phyloP scores from a whole-genome alignment of 2,329 filamentous ascomycete species.

The Aspergillus sp. region DNA sequence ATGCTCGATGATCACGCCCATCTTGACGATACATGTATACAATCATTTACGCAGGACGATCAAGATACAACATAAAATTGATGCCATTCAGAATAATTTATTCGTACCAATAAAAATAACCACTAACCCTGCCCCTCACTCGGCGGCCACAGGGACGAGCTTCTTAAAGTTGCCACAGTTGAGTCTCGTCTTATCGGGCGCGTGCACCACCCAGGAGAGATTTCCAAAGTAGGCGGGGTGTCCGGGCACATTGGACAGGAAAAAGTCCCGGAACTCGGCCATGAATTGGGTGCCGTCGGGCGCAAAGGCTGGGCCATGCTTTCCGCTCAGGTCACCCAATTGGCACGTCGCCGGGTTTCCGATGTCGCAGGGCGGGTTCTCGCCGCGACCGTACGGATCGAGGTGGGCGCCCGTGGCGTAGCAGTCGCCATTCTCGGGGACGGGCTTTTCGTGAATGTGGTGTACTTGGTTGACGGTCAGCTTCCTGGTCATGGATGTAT shows the following conservation, averaged over 20 bases:
- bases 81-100: too few species aligned
- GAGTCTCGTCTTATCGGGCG: conserved; percentile 52
- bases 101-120: too few species aligned
- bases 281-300: conserved; percentile 39
- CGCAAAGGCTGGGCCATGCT: conserved; percentile 62
- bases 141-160: too few species aligned
- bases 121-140: too few species aligned
- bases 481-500: neutral
- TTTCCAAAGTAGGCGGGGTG: conserved; percentile 53
- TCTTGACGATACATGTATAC: too few species aligned
- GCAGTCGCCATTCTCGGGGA: conserved; percentile 69
- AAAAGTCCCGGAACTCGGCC: conserved; percentile 47
- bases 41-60: too few species aligned
- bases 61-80: too few species aligned
- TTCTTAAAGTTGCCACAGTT: conserved; percentile 56
- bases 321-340: conserved; percentile 74
- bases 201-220: conserved; percentile 55
- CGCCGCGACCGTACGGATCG: conserved; percentile 67
- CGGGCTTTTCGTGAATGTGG: conserved; percentile 67
- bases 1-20: too few species aligned
- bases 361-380: conserved; percentile 60
- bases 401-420: conserved; percentile 66
- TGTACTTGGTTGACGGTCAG: conserved; percentile 49
- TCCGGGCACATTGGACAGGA: conserved; percentile 44
- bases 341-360: conserved; percentile 64